Conservation (phyloP, 2,329 filamentous ascomycete species). For the Penicillium olsonii region DNA sequence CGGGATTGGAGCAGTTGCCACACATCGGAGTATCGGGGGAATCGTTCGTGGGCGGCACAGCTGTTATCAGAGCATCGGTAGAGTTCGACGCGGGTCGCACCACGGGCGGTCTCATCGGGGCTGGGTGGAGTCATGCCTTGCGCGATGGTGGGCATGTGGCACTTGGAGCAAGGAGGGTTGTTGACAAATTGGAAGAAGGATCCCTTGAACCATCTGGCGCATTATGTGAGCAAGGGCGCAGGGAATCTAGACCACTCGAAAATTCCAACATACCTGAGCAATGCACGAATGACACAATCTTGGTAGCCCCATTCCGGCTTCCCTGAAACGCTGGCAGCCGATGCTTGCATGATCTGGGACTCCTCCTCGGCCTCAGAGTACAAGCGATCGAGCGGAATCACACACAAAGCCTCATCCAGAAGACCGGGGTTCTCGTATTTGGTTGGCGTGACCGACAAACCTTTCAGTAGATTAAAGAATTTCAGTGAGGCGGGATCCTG, state of each 20-base stretch:
- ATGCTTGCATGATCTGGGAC: conserved; percentile 79
- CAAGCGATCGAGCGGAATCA: conserved; percentile 84
- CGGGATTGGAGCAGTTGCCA: conserved; percentile 87
- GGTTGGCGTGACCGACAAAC: conserved; percentile 81
- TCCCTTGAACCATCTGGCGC: conserved; percentile 83
- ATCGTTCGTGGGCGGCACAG: conserved; percentile 81
- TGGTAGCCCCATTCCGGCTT: conserved; percentile 95
- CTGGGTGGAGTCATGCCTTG: conserved; percentile 82
- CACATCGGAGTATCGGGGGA: conserved; percentile 91
- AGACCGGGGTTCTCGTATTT: conserved; percentile 97
- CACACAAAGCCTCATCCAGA: conserved; percentile 84
- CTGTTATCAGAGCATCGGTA: conserved; percentile 78
- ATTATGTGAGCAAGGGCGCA: conserved; percentile 13
- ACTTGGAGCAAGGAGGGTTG: conserved; percentile 83
- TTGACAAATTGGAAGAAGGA: conserved; percentile 97
- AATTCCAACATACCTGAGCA: conserved; percentile 67
- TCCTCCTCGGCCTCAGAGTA: conserved; percentile 95
- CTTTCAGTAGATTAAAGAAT: conserved; percentile 79
- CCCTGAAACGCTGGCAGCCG: conserved; percentile 83
- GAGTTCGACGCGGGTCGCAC: conserved; percentile 83
- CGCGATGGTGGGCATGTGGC: conserved; percentile 77
- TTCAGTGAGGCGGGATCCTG: conserved; percentile 70
- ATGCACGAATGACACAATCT: conserved; percentile 87
- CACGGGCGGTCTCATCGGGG: conserved; percentile 84
- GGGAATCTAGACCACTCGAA: conserved; percentile 13